Percentiles rank a stretch among this genome's conserved stretches.
Conservation (phyloP, 441 rosid species). For the Croton setiger region DNA sequence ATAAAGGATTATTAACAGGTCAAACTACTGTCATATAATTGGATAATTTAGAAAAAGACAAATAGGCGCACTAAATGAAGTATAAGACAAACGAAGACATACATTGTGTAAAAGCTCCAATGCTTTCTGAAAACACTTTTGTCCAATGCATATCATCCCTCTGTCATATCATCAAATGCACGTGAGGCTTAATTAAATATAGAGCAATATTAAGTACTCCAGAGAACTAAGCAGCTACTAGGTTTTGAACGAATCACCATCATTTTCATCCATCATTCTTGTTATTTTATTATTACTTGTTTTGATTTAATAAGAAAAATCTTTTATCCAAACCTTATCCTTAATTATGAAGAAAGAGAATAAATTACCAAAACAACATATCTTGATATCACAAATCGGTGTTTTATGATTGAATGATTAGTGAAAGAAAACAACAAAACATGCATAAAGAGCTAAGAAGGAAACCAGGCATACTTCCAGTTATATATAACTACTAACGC, state of each 20-base stretch:
- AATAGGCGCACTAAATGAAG: conserved; percentile 9
- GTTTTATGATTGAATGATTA: conserved; percentile 3
- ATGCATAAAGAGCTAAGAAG: not conserved
- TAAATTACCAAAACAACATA: not conserved
- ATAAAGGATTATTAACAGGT: conserved; percentile 12
- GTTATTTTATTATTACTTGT: not conserved
- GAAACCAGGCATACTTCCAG: not conserved
- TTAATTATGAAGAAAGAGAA: not conserved
- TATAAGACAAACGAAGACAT: conserved; percentile 11
- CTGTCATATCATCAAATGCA: conserved; percentile 39
- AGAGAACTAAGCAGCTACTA: not conserved
- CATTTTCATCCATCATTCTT: not conserved
- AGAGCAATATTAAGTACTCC: not conserved
- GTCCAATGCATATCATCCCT: conserved; percentile 95
- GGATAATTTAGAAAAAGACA: conserved; percentile 22
- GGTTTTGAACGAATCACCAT: not conserved
- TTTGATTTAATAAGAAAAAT: not conserved
- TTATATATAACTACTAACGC: not conserved
- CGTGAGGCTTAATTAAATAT: conserved; percentile 21
- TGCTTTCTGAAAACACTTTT: conserved; percentile 73
- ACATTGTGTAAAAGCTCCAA: conserved; percentile 94
- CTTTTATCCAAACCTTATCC: not conserved
- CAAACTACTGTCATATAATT: not conserved
- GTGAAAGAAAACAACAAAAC: not conserved
- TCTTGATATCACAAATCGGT: not conserved